phyloP scores from a whole-genome alignment of 2,329 filamentous ascomycete species.

The Clarireedia sp. region DNA sequence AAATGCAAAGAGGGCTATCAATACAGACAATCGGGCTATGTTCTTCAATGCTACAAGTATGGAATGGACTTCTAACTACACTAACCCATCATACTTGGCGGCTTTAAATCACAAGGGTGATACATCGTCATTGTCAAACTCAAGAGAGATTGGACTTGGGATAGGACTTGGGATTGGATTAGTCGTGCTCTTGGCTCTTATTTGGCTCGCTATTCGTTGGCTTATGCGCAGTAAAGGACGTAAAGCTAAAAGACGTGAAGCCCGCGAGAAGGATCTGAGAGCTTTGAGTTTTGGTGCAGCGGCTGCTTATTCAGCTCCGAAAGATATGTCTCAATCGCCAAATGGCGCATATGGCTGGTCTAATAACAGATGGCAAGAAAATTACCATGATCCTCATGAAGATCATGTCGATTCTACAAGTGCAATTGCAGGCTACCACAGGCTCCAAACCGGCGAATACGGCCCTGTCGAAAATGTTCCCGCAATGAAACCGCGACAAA shows the following conservation, averaged over 20 bases:
- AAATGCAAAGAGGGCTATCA: constrained; percentile 34
- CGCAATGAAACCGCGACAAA: constrained; percentile 16
- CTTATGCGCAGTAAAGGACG: constrained; percentile 33
- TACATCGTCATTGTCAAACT: constrained; percentile 23
- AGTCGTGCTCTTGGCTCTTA: constrained; percentile 39
- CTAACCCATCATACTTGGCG: constrained; percentile 33
- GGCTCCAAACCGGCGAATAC: constrained; percentile 19
- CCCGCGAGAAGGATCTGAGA: constrained; percentile 47
- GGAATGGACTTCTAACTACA: constrained; percentile 49
- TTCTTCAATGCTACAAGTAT: constrained; percentile 56
- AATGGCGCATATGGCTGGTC: constrained; percentile 21
- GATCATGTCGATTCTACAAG: constrained; percentile 24
- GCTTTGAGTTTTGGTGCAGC: constrained; percentile 37
- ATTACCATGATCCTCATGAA: constrained; percentile 10
- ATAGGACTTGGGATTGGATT: constrained; percentile 59
- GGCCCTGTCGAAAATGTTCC: constrained; percentile 14
- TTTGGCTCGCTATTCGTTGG: constrained; percentile 42
- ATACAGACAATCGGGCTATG: constrained; percentile 30
- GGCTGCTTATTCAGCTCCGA: constrained; percentile 15
- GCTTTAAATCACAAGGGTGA: constrained; percentile 13
- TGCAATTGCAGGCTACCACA: constrained; percentile 21
- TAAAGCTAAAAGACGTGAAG: constrained; percentile 29
- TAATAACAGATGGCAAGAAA: constrained; percentile 20
- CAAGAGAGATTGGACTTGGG: constrained; percentile 48
- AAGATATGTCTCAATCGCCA: constrained; percentile 17